Conservation (phyloP, 768 basidiomycete species). For the Leccinum barrowsii region DNA sequence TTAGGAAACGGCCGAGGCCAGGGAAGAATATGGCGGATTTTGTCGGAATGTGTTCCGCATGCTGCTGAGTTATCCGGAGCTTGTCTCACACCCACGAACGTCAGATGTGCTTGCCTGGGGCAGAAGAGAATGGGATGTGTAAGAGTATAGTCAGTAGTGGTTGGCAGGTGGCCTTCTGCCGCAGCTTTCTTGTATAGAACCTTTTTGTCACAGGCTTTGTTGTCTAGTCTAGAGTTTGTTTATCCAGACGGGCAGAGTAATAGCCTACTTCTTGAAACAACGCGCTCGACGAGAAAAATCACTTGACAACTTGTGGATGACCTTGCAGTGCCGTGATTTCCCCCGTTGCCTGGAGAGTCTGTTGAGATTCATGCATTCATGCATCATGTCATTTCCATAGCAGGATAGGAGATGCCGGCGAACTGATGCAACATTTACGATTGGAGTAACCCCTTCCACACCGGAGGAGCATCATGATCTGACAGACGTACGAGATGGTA, state of each 20-base stretch:
- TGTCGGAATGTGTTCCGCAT: conserved; percentile 32
- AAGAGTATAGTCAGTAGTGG: neutral
- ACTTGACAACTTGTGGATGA: too few relatives aligned
- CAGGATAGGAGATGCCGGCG: too few relatives aligned
- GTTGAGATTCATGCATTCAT: too few relatives aligned
- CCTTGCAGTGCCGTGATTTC: too few relatives aligned
- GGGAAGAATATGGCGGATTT: conserved; percentile 33
- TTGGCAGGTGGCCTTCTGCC: neutral
- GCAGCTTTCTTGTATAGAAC: neutral
- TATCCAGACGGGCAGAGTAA: neutral
- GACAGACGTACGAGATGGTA: too few relatives aligned
- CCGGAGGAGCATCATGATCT: too few relatives aligned
- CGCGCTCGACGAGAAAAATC: too few relatives aligned
- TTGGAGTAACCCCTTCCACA: too few relatives aligned
- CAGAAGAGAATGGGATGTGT: conserved; percentile 9
- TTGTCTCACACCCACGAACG: conserved; percentile 34
- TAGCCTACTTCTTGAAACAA: too few relatives aligned
- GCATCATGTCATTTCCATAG: too few relatives aligned
- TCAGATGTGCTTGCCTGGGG: conserved; percentile 33
- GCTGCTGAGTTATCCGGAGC: conserved; percentile 28
- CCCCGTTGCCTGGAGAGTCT: too few relatives aligned
- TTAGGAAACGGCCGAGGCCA: conserved; percentile 15
- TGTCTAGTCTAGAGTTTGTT: neutral
- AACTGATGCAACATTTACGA: too few relatives aligned
- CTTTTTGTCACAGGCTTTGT: neutral